Percentiles rank a stretch among this genome's conserved stretches.
phyloP scores from a whole-genome alignment of 2,329 filamentous ascomycete genomes.

The Berkeleyomyces basicola region DNA sequence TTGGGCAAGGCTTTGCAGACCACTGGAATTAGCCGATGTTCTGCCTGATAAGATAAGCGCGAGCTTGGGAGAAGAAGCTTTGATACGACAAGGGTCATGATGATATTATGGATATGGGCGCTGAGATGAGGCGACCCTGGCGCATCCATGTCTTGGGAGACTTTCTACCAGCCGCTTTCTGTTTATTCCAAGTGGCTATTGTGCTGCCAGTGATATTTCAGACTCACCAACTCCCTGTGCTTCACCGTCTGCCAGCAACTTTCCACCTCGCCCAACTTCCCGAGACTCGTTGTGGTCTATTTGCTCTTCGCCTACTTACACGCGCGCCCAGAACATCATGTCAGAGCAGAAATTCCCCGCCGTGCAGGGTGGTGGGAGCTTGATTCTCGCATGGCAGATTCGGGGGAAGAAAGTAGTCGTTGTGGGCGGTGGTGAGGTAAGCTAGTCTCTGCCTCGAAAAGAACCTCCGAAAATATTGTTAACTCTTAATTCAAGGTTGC shows the following conservation, averaged over 20 bases:
- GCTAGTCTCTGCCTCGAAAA: slow-evolving; percentile 17
- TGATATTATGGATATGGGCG: not conserved
- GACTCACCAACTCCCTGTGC: not conserved
- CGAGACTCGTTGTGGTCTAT: not conserved
- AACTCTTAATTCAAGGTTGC: slow-evolving; percentile 50
- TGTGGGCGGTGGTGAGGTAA: slow-evolving; percentile 84
- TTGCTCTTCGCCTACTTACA: not conserved
- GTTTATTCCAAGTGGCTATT: no score
- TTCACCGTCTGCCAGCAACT: not conserved
- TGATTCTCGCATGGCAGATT: slow-evolving; percentile 94
- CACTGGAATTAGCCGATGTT: not conserved
- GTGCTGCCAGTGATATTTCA: not conserved
- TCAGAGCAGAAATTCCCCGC: slow-evolving; percentile 42
- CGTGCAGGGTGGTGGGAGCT: slow-evolving; percentile 76
- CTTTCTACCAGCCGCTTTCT: no score
- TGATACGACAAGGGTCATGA: not conserved
- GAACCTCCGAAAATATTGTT: not conserved
- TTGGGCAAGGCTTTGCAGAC: not conserved
- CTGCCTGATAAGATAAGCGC: slow-evolving; percentile 6
- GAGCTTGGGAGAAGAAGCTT: not conserved
- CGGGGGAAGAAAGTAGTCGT: slow-evolving; percentile 79
- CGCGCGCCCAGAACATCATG: slow-evolving; percentile 10
- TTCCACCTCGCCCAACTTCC: not conserved
- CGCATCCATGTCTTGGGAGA: not conserved
- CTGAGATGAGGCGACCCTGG: not conserved